A percentile compares a stretch with the other conserved stretches of the same genome.
phyloP scores from a whole-genome alignment of 2,329 filamentous ascomycete genomes.

The Verticillium dahliae region DNA sequence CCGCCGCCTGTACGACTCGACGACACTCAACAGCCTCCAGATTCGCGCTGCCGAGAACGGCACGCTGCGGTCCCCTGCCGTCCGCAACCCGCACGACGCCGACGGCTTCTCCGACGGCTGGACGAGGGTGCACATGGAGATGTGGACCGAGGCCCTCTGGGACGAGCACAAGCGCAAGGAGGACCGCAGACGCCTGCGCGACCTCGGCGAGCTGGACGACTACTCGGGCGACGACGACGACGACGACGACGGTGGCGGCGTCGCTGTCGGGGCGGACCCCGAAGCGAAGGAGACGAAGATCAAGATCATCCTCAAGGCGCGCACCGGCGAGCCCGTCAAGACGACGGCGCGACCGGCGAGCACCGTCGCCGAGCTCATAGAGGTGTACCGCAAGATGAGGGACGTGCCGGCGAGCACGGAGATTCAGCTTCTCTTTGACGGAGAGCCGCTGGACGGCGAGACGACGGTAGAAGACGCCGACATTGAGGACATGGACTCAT shows the following conservation, averaged over 20 bases:
- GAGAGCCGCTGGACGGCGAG: slow-evolving; percentile 59
- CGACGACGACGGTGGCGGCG: neutral
- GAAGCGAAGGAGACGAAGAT: slow-evolving; percentile 30
- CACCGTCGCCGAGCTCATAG: slow-evolving; percentile 54
- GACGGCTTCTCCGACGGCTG: slow-evolving; percentile 43
- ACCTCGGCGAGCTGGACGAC: slow-evolving; percentile 28
- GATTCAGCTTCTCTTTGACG: slow-evolving; percentile 67
- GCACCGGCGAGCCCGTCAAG: slow-evolving; percentile 41
- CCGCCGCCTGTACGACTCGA: slow-evolving; percentile 66
- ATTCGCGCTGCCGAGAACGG: slow-evolving; percentile 32
- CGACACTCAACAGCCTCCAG: slow-evolving; percentile 63
- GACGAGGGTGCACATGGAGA: slow-evolving; percentile 65
- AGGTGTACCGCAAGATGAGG: slow-evolving; percentile 51
- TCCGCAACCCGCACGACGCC: slow-evolving; percentile 21
- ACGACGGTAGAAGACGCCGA: slow-evolving; percentile 59
- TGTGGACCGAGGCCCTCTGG: slow-evolving; percentile 64
- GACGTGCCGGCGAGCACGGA: slow-evolving; percentile 42
- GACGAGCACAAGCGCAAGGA: slow-evolving; percentile 38
- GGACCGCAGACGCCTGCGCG: slow-evolving; percentile 37
- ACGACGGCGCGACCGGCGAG: slow-evolving; percentile 48
- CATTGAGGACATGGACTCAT: slow-evolving; percentile 65
- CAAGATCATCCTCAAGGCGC: slow-evolving; percentile 47
- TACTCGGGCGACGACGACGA: slow-evolving; percentile 23
- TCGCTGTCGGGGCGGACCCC: slow-evolving; percentile 15
- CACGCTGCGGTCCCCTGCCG: slow-evolving; percentile 26